Conservation (phyloP, 805 yeast genomes). For the Phaffomyces opuntiae region DNA sequence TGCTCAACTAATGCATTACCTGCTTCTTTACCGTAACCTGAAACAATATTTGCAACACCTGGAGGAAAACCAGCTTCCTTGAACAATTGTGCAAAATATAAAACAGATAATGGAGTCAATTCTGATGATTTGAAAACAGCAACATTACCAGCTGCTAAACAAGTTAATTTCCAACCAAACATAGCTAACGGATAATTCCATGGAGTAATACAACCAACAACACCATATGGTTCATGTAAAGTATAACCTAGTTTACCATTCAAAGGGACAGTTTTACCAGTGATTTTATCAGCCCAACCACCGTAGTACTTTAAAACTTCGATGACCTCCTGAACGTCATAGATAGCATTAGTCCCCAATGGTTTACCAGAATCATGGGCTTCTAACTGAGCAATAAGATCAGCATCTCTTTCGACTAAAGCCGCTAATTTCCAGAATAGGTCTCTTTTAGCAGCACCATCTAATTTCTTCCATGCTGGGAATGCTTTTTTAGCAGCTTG, state of each 20-base stretch:
- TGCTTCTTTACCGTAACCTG: conserved; percentile 37
- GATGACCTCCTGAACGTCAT: conserved; percentile 52
- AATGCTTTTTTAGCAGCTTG: conserved; percentile 46
- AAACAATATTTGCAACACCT: conserved; percentile 41
- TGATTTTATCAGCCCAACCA: conserved; percentile 68
- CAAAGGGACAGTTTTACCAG: conserved; percentile 58
- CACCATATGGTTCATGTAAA: conserved; percentile 47
- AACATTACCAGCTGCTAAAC: conserved; percentile 42
- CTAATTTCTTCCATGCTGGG: conserved; percentile 39
- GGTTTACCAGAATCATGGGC: conserved; percentile 58
- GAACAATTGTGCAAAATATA: conserved; percentile 35
- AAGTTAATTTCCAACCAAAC: conserved; percentile 44
- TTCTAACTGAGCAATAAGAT: conserved; percentile 48
- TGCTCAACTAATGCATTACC: conserved; percentile 42
- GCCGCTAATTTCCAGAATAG: conserved; percentile 42
- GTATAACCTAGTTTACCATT: conserved; percentile 50
- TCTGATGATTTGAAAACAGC: conserved; percentile 43
- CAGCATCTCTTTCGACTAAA: conserved; percentile 40
- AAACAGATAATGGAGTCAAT: conserved; percentile 41
- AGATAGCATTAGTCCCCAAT: conserved; percentile 41
- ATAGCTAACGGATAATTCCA: conserved; percentile 46
- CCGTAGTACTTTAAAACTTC: conserved; percentile 58
- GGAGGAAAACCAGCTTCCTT: conserved; percentile 42
- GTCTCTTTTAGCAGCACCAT: conserved; percentile 41
- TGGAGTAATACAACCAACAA: conserved; percentile 45